Base-by-base conservation (phyloP, 2,329 filamentous ascomycete species). In the Parastagonospora avenae region DNA sequence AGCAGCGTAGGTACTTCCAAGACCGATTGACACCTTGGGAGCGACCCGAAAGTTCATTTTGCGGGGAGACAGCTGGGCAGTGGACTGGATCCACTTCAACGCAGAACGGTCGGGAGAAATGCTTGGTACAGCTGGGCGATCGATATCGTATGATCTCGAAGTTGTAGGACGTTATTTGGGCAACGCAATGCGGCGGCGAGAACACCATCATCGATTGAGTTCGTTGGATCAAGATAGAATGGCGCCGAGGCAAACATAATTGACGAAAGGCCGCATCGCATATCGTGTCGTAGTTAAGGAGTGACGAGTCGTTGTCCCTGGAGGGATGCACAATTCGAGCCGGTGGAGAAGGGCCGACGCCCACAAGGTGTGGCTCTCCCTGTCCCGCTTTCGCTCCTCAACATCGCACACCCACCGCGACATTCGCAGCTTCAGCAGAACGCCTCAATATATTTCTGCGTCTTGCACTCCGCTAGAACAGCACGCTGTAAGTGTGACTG, bases 111-210 rank as follows among this genome's bases (percentile, higher is more conserved):
- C 32, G 14, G 15, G 36, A 39, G 31, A 31, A 31, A 28, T 32
- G 31, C 54, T 57, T 57, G 54, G 54, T 57, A 57, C 51, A 49
- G 47, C 51, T 57, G 38, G 54, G 48, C 54, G 42, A 44, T 31
- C 24, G 3, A 38, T 10, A 38, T 31, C 28, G 29, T 46, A 32
- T 32, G 7, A 32, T 32, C n/a, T 28, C 24, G 11, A 39, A 12
- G 29, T 80, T 51, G 68, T 76, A 4, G 37, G 14, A 19, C n/a
- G 14, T 12, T 38, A 15, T 14, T 14, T 38, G 36, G 15, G 14
- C 19, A 39, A 16, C 37, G 8, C 16, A 24, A 19, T 15, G 12
- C 15, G 11, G 15, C 19, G 24, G 12, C 37, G 8, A 15, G n/a
- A 15, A 24, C 14, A 16, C 24, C 7, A 10, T 15, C 16, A 19